These are phyloP conservation scores for Spathaspora girioi DNA, from an alignment of 805 yeast genomes.

Conservation along the genomic window DNA sequence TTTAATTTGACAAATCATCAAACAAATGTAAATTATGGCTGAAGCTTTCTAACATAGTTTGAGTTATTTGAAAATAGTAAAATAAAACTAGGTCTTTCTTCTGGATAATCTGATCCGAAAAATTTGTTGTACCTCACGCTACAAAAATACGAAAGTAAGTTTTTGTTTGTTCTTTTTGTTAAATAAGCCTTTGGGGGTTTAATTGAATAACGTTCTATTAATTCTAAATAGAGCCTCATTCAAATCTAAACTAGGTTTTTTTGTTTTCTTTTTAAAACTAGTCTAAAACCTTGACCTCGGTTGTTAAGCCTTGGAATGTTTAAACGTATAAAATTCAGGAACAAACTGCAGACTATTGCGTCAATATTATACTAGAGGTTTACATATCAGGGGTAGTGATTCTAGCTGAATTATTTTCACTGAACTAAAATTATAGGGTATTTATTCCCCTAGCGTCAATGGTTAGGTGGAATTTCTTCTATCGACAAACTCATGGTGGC, in stretches of 20 bases:
- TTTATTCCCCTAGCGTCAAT: too few relatives aligned
- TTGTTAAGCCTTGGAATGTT: background rate
- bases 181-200: background rate
- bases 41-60: background rate
- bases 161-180: background rate
- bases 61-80: too few relatives aligned
- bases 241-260: background rate
- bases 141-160: background rate
- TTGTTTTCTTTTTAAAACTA: background rate
- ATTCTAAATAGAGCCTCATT: background rate
- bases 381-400: too few relatives aligned
- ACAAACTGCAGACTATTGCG: too few relatives aligned
- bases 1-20: background rate
- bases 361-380: too few relatives aligned
- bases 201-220: background rate
- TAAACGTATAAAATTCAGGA: too few relatives aligned
- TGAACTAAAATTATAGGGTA: too few relatives aligned
- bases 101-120: too few relatives aligned
- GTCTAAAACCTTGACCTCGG: background rate
- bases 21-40: background rate
- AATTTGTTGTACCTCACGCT: background rate
- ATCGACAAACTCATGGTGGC: too few relatives aligned
- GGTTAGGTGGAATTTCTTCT: too few relatives aligned
- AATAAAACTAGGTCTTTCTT: too few relatives aligned
- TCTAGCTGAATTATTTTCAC: too few relatives aligned